Evolutionary conservation across 345 rosid species (phyloP), one percentile per base, ranked within the genome.

Genomic region (Sonneratia alba): DNA sequence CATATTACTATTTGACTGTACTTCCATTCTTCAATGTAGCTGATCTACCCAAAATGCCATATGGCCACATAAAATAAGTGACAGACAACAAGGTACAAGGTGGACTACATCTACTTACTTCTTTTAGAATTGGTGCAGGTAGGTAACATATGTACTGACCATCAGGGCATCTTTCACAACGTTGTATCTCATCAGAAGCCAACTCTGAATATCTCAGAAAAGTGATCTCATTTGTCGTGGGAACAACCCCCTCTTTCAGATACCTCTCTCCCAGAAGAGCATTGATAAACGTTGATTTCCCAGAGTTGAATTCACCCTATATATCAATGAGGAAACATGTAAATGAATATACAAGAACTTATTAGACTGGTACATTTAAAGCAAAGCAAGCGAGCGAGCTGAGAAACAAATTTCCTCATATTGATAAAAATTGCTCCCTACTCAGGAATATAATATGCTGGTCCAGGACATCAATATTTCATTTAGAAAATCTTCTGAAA

Each of bases 251-350:
- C 69, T 87, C 97, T 72, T 87, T 90, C 70, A 95, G 96, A 62
- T 89, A 95, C 75, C 91, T 86, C 83, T 89, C 75, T 73, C 99
- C 97, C 71, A 95, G 97, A 79, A 95, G 89, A 24, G 99, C 97
- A 80, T 92, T 95, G 71, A 92, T 92, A 75, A 95, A 93, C 34
- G 90, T 85, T 66, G 99, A 92, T 86, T 95, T 95, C 37, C 99
- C 99, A 15, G 99, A 90, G 79, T 92, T 95, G 69, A 89, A 92
- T 73, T 95, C 99, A 76, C 99, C 97, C 99, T 95, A 81, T 63
- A 42, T 70, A 65, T 73, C 67, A 73, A 80, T 62, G 77, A 73
- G 56, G 37, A 72, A 36, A 67, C 65, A 67, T 34, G 73, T 77
- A 4, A 68, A 55, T 12, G 9, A n/a, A 57, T 38, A 56, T 27